A percentile compares a stretch with the other conserved stretches of the same genome.
Conservation (phyloP, 2,329 filamentous ascomycete genomes). For the Cordyceps cateniannulata region DNA sequence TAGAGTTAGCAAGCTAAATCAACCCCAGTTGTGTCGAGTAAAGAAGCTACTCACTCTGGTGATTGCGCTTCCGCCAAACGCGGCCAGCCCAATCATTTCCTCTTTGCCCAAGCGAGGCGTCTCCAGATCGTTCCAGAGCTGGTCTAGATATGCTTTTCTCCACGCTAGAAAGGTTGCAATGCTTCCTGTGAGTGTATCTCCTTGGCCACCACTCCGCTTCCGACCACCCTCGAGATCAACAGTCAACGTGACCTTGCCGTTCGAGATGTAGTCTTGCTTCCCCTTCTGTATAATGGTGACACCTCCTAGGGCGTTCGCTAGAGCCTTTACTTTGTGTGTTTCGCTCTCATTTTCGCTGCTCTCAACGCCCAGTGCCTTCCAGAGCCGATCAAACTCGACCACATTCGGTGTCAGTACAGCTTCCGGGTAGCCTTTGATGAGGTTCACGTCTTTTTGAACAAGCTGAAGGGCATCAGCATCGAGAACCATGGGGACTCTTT, state of each 20-base stretch:
- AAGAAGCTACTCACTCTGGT: slow-evolving; percentile 58
- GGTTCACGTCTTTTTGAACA: slow-evolving; percentile 65
- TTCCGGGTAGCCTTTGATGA: slow-evolving; percentile 73
- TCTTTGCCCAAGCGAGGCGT: slow-evolving; percentile 39
- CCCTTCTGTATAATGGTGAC: slow-evolving; percentile 94
- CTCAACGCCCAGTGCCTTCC: slow-evolving; percentile 66
- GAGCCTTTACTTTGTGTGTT: slow-evolving; percentile 49
- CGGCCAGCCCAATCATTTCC: slow-evolving; percentile 68
- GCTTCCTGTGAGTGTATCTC: slow-evolving; percentile 86
- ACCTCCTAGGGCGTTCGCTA: slow-evolving; percentile 73
- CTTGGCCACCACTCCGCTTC: slow-evolving; percentile 91
- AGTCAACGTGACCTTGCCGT: slow-evolving; percentile 67
- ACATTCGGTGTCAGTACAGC: slow-evolving; percentile 94
- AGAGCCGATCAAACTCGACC: slow-evolving; percentile 81
- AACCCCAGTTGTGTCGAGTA: neutral
- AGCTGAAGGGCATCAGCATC: slow-evolving; percentile 86
- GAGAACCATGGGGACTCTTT: slow-evolving; percentile 72
- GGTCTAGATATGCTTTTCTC: slow-evolving; percentile 78
- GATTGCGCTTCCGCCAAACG: slow-evolving; percentile 79
- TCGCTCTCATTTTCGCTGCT: slow-evolving; percentile 31
- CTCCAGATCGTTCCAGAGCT: slow-evolving; percentile 61
- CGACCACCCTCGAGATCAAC: slow-evolving; percentile 73
- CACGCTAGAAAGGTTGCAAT: slow-evolving; percentile 86
- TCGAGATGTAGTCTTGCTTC: slow-evolving; percentile 70
- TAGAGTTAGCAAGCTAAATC: neutral